phyloP scores from a whole-genome alignment of 768 basidiomycete genomes.

The Suillus placidus region DNA sequence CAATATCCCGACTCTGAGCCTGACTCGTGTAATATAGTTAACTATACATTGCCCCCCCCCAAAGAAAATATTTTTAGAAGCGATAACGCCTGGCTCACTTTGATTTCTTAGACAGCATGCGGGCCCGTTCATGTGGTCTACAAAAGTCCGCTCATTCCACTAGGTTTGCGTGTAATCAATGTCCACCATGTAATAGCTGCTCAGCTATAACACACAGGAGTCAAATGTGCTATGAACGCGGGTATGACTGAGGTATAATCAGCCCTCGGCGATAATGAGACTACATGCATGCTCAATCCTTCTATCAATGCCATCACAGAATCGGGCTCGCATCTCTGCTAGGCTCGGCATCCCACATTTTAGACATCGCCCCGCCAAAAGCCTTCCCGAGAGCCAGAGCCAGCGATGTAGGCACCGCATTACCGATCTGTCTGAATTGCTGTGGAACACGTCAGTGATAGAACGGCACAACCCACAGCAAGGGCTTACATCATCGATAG shows the following conservation, averaged over 20 bases:
- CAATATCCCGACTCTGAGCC: no score
- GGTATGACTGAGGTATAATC: not conserved
- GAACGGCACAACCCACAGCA: conserved; percentile 1
- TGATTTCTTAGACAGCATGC: not conserved
- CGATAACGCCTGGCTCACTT: not conserved
- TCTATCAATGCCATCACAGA: conserved; percentile 28
- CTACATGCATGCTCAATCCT: not conserved
- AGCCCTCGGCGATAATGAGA: not conserved
- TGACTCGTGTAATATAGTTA: not conserved
- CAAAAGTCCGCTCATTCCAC: not conserved
- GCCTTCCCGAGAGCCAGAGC: conserved; percentile 61
- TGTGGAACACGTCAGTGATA: conserved; percentile 29
- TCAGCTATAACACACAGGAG: not conserved
- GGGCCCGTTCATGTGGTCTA: not conserved
- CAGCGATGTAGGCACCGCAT: conserved; percentile 75
- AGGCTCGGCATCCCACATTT: conserved; percentile 44
- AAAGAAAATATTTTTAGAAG: not conserved
- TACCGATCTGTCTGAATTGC: conserved; percentile 80
- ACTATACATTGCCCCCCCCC: not conserved
- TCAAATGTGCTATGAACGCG: not conserved
- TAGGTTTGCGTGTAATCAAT: not conserved
- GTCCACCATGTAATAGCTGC: not conserved
- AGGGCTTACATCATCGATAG: conserved; percentile 55
- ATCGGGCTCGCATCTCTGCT: conserved; percentile 49
- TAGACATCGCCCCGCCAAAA: conserved; percentile 46